These are phyloP conservation scores for Pythium sukuiense DNA, from an alignment of 352 stramenopile genomes.

Conservation along the genomic window DNA sequence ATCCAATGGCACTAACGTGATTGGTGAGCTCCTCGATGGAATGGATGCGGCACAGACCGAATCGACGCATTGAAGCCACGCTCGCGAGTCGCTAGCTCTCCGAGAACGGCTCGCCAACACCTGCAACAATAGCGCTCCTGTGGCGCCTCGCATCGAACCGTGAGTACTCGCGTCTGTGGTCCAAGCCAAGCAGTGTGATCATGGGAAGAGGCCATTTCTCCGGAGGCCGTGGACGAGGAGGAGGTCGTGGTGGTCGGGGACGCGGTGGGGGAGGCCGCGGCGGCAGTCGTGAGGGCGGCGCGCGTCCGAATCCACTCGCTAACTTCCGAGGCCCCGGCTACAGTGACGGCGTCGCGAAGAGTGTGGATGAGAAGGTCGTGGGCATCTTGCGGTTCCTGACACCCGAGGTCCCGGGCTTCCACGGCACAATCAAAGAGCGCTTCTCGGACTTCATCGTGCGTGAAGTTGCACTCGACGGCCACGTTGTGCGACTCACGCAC, in stretches of 20 bases:
- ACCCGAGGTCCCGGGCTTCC: constrained; percentile 70
- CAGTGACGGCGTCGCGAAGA: constrained; percentile 73
- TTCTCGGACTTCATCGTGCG: constrained; percentile 93
- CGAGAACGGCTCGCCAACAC: background rate
- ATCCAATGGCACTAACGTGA: constrained; percentile 13
- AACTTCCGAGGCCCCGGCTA: constrained; percentile 66
- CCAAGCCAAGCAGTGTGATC: constrained; percentile 9
- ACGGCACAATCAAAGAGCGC: constrained; percentile 86
- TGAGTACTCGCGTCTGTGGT: constrained; percentile 7
- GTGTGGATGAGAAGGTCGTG: constrained; percentile 72
- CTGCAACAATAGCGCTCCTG: constrained; percentile 18
- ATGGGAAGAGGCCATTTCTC: constrained; percentile 32
- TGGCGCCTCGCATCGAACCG: background rate
- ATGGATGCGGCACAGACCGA: constrained; percentile 1
- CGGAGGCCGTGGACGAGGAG: constrained; percentile 5
- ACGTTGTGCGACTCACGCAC: constrained; percentile 63
- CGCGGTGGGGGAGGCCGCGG: constrained; percentile 21
- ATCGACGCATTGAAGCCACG: constrained; percentile 7
- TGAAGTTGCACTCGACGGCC: constrained; percentile 65
- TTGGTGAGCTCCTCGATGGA: constrained; percentile 14
- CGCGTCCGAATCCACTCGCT: constrained; percentile 17
- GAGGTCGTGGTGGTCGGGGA: constrained; percentile 14
- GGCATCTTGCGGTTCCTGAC: constrained; percentile 71
- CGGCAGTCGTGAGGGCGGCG: constrained; percentile 26
- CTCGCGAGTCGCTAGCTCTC: background rate